Percentiles rank a stretch among this genome's conserved stretches.
These are phyloP conservation scores for Aspergillus sclerotialis DNA, from an alignment of 2,329 filamentous ascomycete genomes.

Conservation along the genomic window DNA sequence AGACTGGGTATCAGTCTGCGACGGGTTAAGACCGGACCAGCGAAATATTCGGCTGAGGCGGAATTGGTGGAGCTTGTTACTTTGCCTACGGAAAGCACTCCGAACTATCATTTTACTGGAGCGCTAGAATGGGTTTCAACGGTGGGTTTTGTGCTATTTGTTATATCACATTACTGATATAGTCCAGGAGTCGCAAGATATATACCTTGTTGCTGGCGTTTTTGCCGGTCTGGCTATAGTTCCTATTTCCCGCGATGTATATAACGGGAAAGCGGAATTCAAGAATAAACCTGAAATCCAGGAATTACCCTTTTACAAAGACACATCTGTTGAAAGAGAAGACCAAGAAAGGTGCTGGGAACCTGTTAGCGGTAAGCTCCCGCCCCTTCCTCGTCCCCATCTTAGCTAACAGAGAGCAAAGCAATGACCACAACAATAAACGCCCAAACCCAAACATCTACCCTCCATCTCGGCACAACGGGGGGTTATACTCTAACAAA, in stretches of 20 bases:
- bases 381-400: neutral
- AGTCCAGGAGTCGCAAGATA: conserved; percentile 14
- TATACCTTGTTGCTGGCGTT: conserved; percentile 18
- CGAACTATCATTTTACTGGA: conserved; percentile 18
- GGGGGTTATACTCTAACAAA: conserved; percentile 18
- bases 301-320: conserved; percentile 16
- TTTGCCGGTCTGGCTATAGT: conserved; percentile 19
- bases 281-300: conserved; percentile 5
- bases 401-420: conserved; percentile 14
- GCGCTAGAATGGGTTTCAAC: conserved; percentile 24
- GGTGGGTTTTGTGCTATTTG: conserved; percentile 16
- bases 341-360: conserved; percentile 19
- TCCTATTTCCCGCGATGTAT: conserved; percentile 11
- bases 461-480: conserved; percentile 24
- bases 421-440: conserved; percentile 17
- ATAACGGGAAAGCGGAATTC: conserved; percentile 7
- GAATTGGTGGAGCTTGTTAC: conserved; percentile 8
- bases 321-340: conserved; percentile 4
- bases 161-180: conserved; percentile 4
- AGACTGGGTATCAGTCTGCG: conserved; percentile 13
- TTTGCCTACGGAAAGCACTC: conserved; percentile 4
- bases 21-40: neutral
- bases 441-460: conserved; percentile 8
- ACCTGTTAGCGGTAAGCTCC: conserved; percentile 26
- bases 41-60: conserved; percentile 6